Conservation (phyloP, 2,329 filamentous ascomycete species). For the Penicillium sp. region DNA sequence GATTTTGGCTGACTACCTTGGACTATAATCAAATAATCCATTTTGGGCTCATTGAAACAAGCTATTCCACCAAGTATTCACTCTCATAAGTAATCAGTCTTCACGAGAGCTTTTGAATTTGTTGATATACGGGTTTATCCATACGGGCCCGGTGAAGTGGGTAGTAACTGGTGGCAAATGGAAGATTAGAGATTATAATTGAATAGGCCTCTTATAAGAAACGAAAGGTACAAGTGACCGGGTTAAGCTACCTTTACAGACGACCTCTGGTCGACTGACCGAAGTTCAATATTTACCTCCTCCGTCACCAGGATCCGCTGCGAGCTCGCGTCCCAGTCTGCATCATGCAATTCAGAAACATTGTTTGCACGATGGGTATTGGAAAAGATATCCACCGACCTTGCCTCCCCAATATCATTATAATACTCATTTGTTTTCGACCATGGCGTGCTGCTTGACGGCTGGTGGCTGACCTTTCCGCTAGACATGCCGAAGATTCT, state of each 20-base stretch:
- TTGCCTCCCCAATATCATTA: not conserved
- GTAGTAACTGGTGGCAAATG: too few species aligned
- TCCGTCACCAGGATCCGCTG: not conserved
- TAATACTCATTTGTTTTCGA: not conserved
- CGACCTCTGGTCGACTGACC: not conserved
- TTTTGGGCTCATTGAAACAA: not conserved
- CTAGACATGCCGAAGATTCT: not conserved
- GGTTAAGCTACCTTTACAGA: not conserved
- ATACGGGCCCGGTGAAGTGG: too few species aligned
- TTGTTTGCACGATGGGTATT: not conserved
- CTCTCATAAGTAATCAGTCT: too few species aligned
- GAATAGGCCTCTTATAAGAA: too few species aligned
- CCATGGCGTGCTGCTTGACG: not conserved
- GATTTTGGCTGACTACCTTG: not conserved
- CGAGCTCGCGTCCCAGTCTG: not conserved
- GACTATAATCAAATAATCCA: not conserved
- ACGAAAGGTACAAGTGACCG: not conserved
- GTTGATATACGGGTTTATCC: too few species aligned
- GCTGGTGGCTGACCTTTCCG: not conserved
- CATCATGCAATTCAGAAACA: not conserved
- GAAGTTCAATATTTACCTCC: conserved; percentile 5
- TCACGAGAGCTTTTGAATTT: too few species aligned
- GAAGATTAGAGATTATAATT: too few species aligned
- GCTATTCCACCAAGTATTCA: not conserved
- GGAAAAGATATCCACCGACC: not conserved